Percentiles rank a stretch among this genome's conserved stretches.
These are phyloP conservation scores for Fusarium tupiense DNA, from an alignment of 2,329 filamentous ascomycete species.

Conservation along the genomic window DNA sequence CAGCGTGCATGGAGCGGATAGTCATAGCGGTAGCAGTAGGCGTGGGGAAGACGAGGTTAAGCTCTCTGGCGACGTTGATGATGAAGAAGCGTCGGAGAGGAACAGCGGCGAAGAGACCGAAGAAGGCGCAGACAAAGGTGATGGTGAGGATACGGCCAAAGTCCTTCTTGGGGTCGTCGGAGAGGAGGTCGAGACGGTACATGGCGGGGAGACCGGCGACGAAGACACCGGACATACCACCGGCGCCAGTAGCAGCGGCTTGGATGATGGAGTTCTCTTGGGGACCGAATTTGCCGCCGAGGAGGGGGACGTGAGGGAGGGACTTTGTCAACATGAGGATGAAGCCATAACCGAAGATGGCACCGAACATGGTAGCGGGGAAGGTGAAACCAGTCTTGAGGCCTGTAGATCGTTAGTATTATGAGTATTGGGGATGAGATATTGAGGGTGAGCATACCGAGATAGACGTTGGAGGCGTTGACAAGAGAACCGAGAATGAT, in stretches of 20 bases:
- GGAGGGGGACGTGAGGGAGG: slow-evolving; percentile 59
- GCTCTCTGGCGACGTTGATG: slow-evolving; percentile 69
- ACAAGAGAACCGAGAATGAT: slow-evolving; percentile 66
- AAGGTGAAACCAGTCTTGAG: slow-evolving; percentile 64
- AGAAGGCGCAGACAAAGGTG: slow-evolving; percentile 70
- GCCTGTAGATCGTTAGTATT: slow-evolving; percentile 42
- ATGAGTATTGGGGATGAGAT: too few relatives aligned
- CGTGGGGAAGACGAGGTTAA: slow-evolving; percentile 68
- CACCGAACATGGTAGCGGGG: slow-evolving; percentile 58
- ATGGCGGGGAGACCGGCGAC: slow-evolving; percentile 68
- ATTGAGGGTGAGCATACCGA: slow-evolving; percentile 52
- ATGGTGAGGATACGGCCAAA: slow-evolving; percentile 68
- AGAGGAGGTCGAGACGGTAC: slow-evolving; percentile 64
- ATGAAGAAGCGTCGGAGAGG: slow-evolving; percentile 75
- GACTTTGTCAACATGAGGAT: slow-evolving; percentile 63
- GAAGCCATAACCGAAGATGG: slow-evolving; percentile 69
- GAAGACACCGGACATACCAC: slow-evolving; percentile 66
- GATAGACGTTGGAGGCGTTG: slow-evolving; percentile 70
- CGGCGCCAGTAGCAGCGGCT: slow-evolving; percentile 67
- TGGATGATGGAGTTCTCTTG: slow-evolving; percentile 72
- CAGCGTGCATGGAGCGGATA: slow-evolving; percentile 70
- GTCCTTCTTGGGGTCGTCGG: slow-evolving; percentile 60
- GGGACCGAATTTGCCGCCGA: slow-evolving; percentile 66
- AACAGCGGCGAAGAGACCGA: slow-evolving; percentile 71
- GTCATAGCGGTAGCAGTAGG: slow-evolving; percentile 69